Conservation (phyloP, 2,329 filamentous ascomycete species). For the Pseudogymnoascus verrucosus region DNA sequence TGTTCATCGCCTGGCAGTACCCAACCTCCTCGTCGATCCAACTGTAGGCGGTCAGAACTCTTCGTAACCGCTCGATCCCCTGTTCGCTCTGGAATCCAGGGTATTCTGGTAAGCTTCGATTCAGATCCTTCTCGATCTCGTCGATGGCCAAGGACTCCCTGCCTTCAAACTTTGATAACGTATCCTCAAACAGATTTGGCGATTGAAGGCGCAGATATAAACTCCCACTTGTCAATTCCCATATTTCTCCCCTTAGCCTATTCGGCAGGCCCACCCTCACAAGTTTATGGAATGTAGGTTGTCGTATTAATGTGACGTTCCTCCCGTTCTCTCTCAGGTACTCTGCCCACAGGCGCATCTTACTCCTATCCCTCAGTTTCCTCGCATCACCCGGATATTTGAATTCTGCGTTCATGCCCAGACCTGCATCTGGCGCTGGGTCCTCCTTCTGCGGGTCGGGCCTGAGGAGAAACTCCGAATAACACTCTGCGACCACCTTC, state of each 20-base stretch:
- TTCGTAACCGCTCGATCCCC: constrained; percentile 79
- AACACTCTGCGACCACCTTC: constrained; percentile 72
- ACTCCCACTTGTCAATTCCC: constrained; percentile 90
- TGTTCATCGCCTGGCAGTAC: constrained; percentile 99
- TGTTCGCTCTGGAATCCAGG: constrained; percentile 95
- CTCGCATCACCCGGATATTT: constrained; percentile 90
- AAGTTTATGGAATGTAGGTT: constrained; percentile 95
- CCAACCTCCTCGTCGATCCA: constrained; percentile 95
- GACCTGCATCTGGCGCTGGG: constrained; percentile 74
- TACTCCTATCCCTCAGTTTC: constrained; percentile 88
- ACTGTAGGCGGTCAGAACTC: constrained; percentile 93
- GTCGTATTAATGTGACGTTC: constrained; percentile 83
- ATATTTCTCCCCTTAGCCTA: constrained; percentile 83
- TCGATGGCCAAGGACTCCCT: constrained; percentile 91
- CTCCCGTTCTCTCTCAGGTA: constrained; percentile 93
- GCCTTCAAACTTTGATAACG: constrained; percentile 73
- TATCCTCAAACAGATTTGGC: constrained; percentile 76
- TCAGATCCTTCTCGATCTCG: constrained; percentile 97
- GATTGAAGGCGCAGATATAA: constrained; percentile 81
- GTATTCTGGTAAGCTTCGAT: constrained; percentile 93
- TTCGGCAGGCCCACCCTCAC: constrained; percentile 94
- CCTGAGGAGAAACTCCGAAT: constrained; percentile 75
- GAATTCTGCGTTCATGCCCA: constrained; percentile 70
- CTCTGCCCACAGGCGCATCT: constrained; percentile 96
- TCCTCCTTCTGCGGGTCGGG: constrained; percentile 53